Conservation (phyloP, 257 asterid species). For the Salvia rosmarinus region DNA sequence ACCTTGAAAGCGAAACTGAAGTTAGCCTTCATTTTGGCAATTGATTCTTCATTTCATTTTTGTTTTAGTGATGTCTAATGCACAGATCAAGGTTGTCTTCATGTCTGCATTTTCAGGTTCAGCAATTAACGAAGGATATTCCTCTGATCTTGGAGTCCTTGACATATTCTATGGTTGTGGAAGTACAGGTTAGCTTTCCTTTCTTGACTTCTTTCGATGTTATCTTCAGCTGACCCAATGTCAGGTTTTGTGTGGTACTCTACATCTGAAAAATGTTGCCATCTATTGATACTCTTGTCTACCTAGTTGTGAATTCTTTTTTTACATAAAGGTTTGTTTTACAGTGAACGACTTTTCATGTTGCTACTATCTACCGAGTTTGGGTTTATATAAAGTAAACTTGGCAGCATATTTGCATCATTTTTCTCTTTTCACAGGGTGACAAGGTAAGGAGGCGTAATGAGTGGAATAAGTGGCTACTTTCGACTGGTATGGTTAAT, state of each 20-base stretch:
- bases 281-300: neutral
- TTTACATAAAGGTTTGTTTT: neutral
- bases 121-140: slow-evolving; percentile 57
- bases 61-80: slow-evolving; percentile 18
- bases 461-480: slow-evolving; percentile 70
- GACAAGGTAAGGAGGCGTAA: slow-evolving; percentile 71
- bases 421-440: slow-evolving; percentile 43
- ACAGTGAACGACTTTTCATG: neutral
- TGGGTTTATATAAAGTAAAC: neutral
- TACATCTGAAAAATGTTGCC: neutral
- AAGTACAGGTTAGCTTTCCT: slow-evolving; percentile 64
- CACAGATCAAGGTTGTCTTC: slow-evolving; percentile 41
- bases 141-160: slow-evolving; percentile 67
- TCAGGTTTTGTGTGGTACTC: neutral
- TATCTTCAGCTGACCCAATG: neutral
- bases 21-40: neutral
- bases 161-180: slow-evolving; percentile 60
- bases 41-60: neutral
- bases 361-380: neutral
- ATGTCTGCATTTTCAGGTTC: slow-evolving; percentile 61
- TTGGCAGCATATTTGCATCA: slow-evolving; percentile 15
- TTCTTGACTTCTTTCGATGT: neutral
- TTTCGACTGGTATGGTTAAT: slow-evolving; percentile 29
- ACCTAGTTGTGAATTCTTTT: slow-evolving; percentile 1
- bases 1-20: neutral